Conservation (phyloP, 129 eudicot species). For the Pulicaria dysenterica region DNA sequence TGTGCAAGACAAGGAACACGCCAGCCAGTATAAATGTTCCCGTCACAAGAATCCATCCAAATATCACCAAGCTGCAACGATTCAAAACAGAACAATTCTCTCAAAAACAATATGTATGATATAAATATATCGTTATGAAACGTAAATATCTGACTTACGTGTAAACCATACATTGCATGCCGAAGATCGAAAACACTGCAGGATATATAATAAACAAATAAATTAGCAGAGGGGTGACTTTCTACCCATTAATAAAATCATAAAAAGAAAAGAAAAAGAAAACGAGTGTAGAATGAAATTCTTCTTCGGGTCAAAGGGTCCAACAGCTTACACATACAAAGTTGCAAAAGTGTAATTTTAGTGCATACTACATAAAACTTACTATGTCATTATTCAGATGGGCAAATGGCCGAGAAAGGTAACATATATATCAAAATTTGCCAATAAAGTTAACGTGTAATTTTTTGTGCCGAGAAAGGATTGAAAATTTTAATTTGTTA, state of each 20-base stretch:
- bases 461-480: too few species aligned
- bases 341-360: not conserved
- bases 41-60: slow-evolving; percentile 91
- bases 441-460: too few species aligned
- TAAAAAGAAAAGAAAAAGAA: too few species aligned
- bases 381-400: not conserved
- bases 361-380: not conserved
- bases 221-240: not conserved
- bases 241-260: not conserved
- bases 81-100: not conserved
- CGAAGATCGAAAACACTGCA: slow-evolving; percentile 89
- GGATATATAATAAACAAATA: slow-evolving; percentile 4
- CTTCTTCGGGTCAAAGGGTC: not conserved
- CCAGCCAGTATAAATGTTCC: slow-evolving; percentile 91
- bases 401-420: too few species aligned
- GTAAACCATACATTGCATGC: slow-evolving; percentile 81
- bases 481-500: too few species aligned
- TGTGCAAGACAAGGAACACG: slow-evolving; percentile 83
- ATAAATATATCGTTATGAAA: not conserved
- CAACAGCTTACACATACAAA: not conserved
- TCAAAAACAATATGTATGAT: not conserved
- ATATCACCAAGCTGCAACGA: slow-evolving; percentile 79
- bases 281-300: too few species aligned
- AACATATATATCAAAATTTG: too few species aligned
- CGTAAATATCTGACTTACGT: slow-evolving; percentile 59